Base-by-base conservation (phyloP, 2,329 filamentous ascomycete species). In the Rutstroemia sp. region DNA sequence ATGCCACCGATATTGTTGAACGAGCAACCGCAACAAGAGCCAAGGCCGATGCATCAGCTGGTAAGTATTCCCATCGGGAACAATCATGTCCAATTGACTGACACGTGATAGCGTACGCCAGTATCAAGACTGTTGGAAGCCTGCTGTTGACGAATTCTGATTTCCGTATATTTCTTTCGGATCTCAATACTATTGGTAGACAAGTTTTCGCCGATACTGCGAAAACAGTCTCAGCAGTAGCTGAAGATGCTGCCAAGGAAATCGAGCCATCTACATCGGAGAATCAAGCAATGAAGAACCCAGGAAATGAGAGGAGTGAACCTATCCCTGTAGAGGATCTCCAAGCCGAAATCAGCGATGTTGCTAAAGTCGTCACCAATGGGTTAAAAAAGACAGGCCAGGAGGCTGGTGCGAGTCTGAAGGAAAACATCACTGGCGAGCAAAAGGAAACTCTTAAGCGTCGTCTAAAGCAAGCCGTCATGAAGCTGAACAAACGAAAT, bases 71-170 rank as follows among this genome's bases (percentile, higher is more conserved):
- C 9, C 12, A 37, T 25, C 10, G 18, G n/a, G 1, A 21, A 19
- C 21, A 19, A 49, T 27, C 5, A 30, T 10, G 7, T 52, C 27
- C 39, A 49, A 62, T 71, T 51, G 71, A 58, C 58, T 58, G 50
- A 64, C 46, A 27, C 38, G 23, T 49, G 19, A 21, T 62, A 88
- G 87, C 88, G 16, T 92, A 92, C 66, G 79, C 87, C 67, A 96
- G 91, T 69, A 73, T 96, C 49, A 86, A 85, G 57, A 96, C 91
- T 0, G 83, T 97, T 0, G 86, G 88, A 30, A 88, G 86, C 3
- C 76, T 97, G n/a, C 79, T 96, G 0, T 75, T 97, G 45, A 90
- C 89, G 14, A 97, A 97, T 69, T 85, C 87, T 0, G 91, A 96
- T 66, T 96, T 97, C 70, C 85, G 92, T 41, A 77, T 92, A 6